Conservation (phyloP, 163 green algal genomes). For the Scenedesmus sp. region DNA sequence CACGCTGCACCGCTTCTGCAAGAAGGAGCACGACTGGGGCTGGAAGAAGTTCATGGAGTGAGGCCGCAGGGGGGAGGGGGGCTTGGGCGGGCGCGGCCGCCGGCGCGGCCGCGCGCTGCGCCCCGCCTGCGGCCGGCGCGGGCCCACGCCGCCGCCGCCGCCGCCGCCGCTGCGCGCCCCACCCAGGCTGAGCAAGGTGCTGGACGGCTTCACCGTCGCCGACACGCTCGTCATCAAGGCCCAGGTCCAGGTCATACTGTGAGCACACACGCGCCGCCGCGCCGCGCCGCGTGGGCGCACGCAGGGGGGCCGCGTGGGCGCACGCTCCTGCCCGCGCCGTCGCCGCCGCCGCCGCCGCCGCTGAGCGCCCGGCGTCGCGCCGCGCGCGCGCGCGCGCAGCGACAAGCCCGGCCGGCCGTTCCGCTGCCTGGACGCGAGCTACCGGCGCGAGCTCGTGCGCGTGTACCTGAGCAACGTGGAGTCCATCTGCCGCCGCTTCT, state of each 20-base stretch:
- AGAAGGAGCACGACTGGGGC: conserved; percentile 99
- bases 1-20: conserved; percentile 99
- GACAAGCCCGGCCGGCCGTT: conserved; percentile 89
- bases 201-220: conserved; percentile 91
- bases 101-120: too few species aligned
- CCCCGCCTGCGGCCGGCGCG: too few species aligned
- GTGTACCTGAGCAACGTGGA: conserved; percentile 99
- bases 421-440: conserved; percentile 94
- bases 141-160: too few species aligned
- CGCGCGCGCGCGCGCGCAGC: conserved; percentile 61
- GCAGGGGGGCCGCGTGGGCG: background rate
- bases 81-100: too few species aligned
- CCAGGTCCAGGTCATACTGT: conserved; percentile 88
- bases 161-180: too few species aligned
- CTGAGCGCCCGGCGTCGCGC: too few species aligned
- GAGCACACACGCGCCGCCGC: conserved; percentile 36
- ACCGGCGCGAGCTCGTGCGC: conserved; percentile 95
- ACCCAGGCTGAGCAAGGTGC: conserved; percentile 79
- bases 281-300: background rate
- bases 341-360: background rate
- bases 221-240: conserved; percentile 98
- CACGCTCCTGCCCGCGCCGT: background rate
- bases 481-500: conserved; percentile 92
- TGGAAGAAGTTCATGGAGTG: conserved; percentile 99
- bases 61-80: too few species aligned